Evolutionary conservation across 345 rosid species (phyloP).

Genomic region (sweet orange (Citrus sinensis)): DNA sequence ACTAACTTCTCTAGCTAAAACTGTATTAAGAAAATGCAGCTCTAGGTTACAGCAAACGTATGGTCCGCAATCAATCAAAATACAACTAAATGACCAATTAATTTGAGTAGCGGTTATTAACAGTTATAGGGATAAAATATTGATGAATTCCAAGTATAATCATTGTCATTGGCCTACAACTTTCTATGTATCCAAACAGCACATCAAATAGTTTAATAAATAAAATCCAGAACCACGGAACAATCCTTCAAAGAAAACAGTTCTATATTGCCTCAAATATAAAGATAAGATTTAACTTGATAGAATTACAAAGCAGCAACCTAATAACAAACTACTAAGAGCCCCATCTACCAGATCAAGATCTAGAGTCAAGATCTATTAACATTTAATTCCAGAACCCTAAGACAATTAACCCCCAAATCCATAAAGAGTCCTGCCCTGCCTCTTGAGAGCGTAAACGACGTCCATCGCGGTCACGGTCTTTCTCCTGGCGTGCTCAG

Average conservation of each 20-base stretch:
- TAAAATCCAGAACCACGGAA: neutral
- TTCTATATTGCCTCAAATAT: neutral
- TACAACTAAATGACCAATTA: too few species aligned
- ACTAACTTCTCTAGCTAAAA: too few species aligned
- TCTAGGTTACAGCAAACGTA: too few species aligned
- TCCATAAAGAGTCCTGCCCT: conserved; percentile 41
- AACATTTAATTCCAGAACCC: neutral
- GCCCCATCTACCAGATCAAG: neutral
- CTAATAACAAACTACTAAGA: neutral
- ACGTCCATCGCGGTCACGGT: conserved; percentile 49
- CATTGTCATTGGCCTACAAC: neutral
- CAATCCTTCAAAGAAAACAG: neutral
- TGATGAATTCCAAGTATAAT: too few species aligned
- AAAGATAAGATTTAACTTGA: neutral
- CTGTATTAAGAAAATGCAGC: too few species aligned
- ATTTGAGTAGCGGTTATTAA: too few species aligned
- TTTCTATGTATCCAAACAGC: neutral
- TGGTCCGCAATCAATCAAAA: too few species aligned
- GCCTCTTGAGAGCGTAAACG: conserved; percentile 41
- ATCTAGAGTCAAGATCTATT: conserved; percentile 19
- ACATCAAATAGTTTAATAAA: rapidly evolving
- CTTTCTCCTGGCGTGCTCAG: conserved; percentile 43
- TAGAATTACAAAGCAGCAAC: neutral
- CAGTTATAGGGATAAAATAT: too few species aligned
- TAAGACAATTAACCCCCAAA: conserved; percentile 26